These are phyloP conservation scores for Cladophialophora bantiana DNA, from an alignment of 2,329 filamentous ascomycete species.

Conservation along the genomic window DNA sequence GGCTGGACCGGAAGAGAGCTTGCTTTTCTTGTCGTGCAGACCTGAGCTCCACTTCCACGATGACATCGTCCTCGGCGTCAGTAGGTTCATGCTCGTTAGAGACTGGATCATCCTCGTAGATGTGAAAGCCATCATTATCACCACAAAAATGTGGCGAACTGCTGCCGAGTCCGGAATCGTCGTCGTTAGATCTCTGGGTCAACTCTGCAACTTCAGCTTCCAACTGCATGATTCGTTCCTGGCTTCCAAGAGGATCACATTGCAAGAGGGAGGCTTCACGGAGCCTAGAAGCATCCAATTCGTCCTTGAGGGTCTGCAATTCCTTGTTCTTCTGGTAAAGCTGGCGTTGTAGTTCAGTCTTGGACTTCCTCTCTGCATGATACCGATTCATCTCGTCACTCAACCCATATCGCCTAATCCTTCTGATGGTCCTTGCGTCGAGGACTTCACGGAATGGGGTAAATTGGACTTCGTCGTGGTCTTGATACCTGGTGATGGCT, in stretches of 20 bases:
- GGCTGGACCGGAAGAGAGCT: slow-evolving; percentile 48
- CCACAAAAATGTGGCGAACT: slow-evolving; percentile 19
- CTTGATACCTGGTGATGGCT: slow-evolving; percentile 42
- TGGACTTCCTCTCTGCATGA: slow-evolving; percentile 49
- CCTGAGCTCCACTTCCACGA: slow-evolving; percentile 49
- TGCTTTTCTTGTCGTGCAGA: slow-evolving; percentile 50
- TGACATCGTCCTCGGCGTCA: slow-evolving; percentile 41
- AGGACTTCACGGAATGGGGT: slow-evolving; percentile 54
- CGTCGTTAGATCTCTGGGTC: slow-evolving; percentile 36
- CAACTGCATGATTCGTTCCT: slow-evolving; percentile 39
- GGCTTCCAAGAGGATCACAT: slow-evolving; percentile 25
- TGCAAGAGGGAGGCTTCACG: slow-evolving; percentile 14
- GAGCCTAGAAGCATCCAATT: slow-evolving; percentile 39
- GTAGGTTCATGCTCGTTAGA: slow-evolving; percentile 37
- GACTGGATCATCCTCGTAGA: slow-evolving; percentile 38
- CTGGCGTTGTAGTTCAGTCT: slow-evolving; percentile 40
- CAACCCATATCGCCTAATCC: slow-evolving; percentile 53
- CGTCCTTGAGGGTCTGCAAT: slow-evolving; percentile 41
- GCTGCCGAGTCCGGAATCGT: slow-evolving; percentile 11
- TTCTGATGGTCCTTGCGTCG: slow-evolving; percentile 51
- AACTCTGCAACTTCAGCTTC: slow-evolving; percentile 42
- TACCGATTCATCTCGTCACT: slow-evolving; percentile 56
- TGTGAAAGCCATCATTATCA: slow-evolving; percentile 37
- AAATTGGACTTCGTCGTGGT: slow-evolving; percentile 51
- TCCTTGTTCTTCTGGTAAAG: slow-evolving; percentile 44